These are phyloP conservation scores for Talaromyces sp. DNA, from an alignment of 2,329 filamentous ascomycete species.

Conservation along the genomic window DNA sequence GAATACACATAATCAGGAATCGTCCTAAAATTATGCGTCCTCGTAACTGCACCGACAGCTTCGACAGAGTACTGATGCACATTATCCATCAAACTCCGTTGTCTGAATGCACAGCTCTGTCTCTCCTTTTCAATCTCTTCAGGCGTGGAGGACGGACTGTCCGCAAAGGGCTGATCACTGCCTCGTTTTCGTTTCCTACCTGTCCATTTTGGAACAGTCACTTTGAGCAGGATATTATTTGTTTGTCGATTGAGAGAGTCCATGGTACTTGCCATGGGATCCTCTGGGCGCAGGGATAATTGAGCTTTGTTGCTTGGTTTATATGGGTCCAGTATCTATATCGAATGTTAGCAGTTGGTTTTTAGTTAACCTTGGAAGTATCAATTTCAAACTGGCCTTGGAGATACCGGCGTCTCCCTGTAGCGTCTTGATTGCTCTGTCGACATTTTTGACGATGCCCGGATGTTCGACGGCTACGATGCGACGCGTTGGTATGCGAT, in stretches of 20 bases:
- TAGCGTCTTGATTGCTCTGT: constrained; percentile 59
- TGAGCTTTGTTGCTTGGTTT: constrained; percentile 51
- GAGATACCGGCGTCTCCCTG: constrained; percentile 53
- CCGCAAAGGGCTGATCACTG: constrained; percentile 60
- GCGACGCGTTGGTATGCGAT: constrained; percentile 47
- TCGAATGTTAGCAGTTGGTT: background rate
- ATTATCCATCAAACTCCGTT: constrained; percentile 63
- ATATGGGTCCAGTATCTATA: constrained; percentile 43
- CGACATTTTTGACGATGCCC: constrained; percentile 59
- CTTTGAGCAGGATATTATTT: constrained; percentile 78
- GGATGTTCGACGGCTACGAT: constrained; percentile 63
- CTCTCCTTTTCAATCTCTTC: constrained; percentile 16
- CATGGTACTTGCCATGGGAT: constrained; percentile 71
- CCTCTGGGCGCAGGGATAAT: constrained; percentile 73
- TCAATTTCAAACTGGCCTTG: constrained; percentile 37
- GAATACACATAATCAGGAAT: constrained; percentile 84
- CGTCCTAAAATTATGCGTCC: constrained; percentile 82
- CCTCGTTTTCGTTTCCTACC: constrained; percentile 81
- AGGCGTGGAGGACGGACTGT: constrained; percentile 33
- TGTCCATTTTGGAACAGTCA: constrained; percentile 80
- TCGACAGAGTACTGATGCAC: constrained; percentile 61
- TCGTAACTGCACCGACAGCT: constrained; percentile 65
- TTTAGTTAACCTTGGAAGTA: background rate
- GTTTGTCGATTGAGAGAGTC: constrained; percentile 69
- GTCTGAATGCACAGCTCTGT: constrained; percentile 6